A percentile compares a stretch with the other conserved stretches of the same genome.
These are phyloP conservation scores for Citrus sinensis DNA, from an alignment of 345 rosid genomes.

Conservation along the genomic window DNA sequence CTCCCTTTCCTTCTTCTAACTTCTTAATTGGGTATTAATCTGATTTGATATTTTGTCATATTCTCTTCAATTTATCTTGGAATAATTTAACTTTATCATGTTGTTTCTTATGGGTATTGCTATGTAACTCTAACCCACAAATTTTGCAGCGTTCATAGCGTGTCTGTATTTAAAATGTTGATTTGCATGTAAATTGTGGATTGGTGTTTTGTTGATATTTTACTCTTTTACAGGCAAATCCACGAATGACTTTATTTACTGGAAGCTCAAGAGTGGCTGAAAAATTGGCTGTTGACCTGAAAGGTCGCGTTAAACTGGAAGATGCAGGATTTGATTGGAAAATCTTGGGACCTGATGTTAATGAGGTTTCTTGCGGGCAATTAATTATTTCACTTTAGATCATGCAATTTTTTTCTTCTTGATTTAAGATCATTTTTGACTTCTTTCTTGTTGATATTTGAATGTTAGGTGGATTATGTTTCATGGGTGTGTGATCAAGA, in stretches of 20 bases:
- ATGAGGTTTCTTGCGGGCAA: slow-evolving; percentile 52
- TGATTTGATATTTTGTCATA: background rate
- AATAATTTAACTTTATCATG: background rate
- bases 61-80: background rate
- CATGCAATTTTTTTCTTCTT: background rate
- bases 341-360: slow-evolving; percentile 93
- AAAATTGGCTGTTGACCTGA: slow-evolving; percentile 85
- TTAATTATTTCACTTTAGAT: background rate
- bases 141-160: background rate
- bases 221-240: slow-evolving; percentile 61
- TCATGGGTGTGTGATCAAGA: slow-evolving; percentile 99
- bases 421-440: slow-evolving; percentile 6
- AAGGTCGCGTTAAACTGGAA: slow-evolving; percentile 87
- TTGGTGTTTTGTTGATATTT: background rate
- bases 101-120: background rate
- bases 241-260: slow-evolving; percentile 93
- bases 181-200: background rate
- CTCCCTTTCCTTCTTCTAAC: background rate
- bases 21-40: background rate
- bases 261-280: slow-evolving; percentile 98
- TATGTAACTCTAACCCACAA: background rate
- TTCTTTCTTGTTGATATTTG: slow-evolving; percentile 6
- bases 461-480: slow-evolving; percentile 78
- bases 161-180: background rate
- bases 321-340: slow-evolving; percentile 99